A percentile compares a stretch with the other conserved stretches of the same genome.
Evolutionary conservation across 768 basidiomycete genomes (phyloP).

Genomic region (Piloderma croceum): DNA sequence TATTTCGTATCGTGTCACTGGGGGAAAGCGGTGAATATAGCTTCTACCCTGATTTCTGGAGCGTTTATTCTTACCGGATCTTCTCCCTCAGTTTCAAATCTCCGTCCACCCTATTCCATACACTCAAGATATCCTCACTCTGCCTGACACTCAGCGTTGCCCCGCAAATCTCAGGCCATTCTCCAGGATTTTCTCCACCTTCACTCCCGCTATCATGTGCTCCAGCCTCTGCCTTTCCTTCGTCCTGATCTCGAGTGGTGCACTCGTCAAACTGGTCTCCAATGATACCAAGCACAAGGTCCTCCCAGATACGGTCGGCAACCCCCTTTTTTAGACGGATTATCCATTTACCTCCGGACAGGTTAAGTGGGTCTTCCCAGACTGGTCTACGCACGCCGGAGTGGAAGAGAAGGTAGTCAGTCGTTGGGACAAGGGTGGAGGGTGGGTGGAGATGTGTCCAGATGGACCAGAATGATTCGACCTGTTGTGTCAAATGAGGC

Average conservation of each 20-base stretch:
- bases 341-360: conserved; percentile 91
- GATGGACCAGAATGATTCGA: conserved; percentile 94
- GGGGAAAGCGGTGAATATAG: conserved; percentile 4
- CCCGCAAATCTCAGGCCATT: conserved; percentile 85
- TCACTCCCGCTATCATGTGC: conserved; percentile 35
- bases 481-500: conserved; percentile 35
- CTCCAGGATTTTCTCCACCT: conserved; percentile 31
- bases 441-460: conserved; percentile 89
- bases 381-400: conserved; percentile 79
- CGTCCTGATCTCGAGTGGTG: conserved; percentile 33
- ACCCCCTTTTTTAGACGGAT: conserved; percentile 88
- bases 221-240: conserved; percentile 21
- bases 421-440: conserved; percentile 78
- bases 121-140: conserved; percentile 87
- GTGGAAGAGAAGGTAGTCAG: conserved; percentile 93
- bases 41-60: background rate
- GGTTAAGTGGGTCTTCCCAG: conserved; percentile 93
- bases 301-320: conserved; percentile 88
- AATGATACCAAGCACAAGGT: conserved; percentile 77
- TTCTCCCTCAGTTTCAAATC: conserved; percentile 73
- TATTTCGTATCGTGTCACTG: conserved; percentile 75
- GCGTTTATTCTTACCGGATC: conserved; percentile 57
- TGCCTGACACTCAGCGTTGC: conserved; percentile 92
- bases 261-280: conserved; percentile 87
- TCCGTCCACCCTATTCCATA: conserved; percentile 86